Percentiles rank a stretch among this genome's conserved stretches.
These are phyloP conservation scores for Umbelopsis sp. DNA, from an alignment of 371 early-diverging fungal species.

Conservation along the genomic window DNA sequence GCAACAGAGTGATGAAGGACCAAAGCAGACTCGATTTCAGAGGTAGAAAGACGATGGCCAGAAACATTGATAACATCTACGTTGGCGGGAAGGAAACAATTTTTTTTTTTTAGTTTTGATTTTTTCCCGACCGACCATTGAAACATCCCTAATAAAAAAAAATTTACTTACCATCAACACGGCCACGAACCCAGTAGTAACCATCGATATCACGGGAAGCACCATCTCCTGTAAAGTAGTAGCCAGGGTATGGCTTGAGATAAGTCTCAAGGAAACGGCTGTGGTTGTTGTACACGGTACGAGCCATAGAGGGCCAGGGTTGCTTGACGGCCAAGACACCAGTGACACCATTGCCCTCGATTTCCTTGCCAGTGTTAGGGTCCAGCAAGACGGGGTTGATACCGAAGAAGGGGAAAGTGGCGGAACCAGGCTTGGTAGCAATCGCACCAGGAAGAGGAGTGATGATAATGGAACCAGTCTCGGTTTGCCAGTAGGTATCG, in stretches of 20 bases:
- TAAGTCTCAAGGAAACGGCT: conserved; percentile 89
- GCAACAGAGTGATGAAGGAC: conserved; percentile 78
- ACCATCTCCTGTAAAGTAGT: conserved; percentile 92
- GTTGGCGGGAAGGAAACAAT: neutral
- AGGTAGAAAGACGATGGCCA: conserved; percentile 95
- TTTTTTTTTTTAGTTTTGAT: no score
- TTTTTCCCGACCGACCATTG: neutral
- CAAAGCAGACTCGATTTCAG: conserved; percentile 94
- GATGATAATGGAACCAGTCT: conserved; percentile 96
- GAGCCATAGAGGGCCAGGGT: conserved; percentile 95
- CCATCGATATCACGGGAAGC: conserved; percentile 87
- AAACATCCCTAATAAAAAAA: neutral
- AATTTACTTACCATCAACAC: conserved; percentile 74
- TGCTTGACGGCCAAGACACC: conserved; percentile 87
- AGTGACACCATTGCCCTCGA: conserved; percentile 72
- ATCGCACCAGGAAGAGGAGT: conserved; percentile 90
- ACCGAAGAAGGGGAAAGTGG: conserved; percentile 97
- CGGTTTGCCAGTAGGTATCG: conserved; percentile 98
- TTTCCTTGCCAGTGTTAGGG: conserved; percentile 78
- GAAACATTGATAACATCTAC: conserved; percentile 95
- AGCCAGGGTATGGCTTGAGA: conserved; percentile 82
- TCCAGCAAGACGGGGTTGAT: conserved; percentile 87
- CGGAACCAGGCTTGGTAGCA: conserved; percentile 93
- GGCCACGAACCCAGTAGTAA: conserved; percentile 92
- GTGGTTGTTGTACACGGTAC: conserved; percentile 91